Percentiles rank a stretch among this genome's conserved stretches.
Evolutionary conservation across 345 rosid genomes (phyloP).

Genomic region (Brassica cretica): DNA sequence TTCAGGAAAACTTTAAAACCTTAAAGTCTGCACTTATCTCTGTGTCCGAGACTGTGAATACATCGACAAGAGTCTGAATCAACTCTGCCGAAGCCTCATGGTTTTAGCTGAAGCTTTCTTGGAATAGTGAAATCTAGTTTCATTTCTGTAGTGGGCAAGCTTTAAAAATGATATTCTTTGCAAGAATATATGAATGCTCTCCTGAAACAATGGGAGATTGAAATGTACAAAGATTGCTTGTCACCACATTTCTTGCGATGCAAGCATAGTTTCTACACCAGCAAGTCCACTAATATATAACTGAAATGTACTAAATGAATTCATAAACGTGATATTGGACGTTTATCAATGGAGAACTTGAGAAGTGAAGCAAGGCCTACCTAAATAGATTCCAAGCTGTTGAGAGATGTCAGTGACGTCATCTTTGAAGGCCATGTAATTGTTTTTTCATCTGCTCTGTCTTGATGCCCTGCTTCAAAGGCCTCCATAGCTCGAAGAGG

Average conservation of each 20-base stretch:
- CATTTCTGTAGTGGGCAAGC: constrained; percentile 24
- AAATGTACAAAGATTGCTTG: constrained; percentile 4
- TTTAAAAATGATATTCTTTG: constrained; percentile 36
- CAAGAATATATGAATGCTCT: constrained; percentile 48
- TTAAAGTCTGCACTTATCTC: constrained; percentile 56
- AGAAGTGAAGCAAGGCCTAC: constrained; percentile 60
- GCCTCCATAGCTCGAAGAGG: constrained; percentile 33
- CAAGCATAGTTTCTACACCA: neutral
- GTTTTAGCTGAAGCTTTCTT: constrained; percentile 55
- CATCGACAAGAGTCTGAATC: constrained; percentile 65
- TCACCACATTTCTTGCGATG: neutral
- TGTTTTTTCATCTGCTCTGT: constrained; percentile 38
- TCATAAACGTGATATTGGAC: constrained; percentile 48
- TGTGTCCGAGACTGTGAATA: constrained; percentile 50
- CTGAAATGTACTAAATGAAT: no score
- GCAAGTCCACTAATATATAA: no score
- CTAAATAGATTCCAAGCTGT: constrained; percentile 63
- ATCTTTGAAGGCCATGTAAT: constrained; percentile 41
- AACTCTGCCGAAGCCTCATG: constrained; percentile 62
- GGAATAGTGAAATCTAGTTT: no score
- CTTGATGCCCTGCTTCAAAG: constrained; percentile 20
- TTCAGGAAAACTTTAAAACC: constrained; percentile 46
- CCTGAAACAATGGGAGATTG: constrained; percentile 56
- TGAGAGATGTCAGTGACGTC: constrained; percentile 63
- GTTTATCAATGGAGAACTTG: constrained; percentile 66